Conservation (phyloP, 2,329 filamentous ascomycete genomes). For the Domatiomyces globalis region DNA sequence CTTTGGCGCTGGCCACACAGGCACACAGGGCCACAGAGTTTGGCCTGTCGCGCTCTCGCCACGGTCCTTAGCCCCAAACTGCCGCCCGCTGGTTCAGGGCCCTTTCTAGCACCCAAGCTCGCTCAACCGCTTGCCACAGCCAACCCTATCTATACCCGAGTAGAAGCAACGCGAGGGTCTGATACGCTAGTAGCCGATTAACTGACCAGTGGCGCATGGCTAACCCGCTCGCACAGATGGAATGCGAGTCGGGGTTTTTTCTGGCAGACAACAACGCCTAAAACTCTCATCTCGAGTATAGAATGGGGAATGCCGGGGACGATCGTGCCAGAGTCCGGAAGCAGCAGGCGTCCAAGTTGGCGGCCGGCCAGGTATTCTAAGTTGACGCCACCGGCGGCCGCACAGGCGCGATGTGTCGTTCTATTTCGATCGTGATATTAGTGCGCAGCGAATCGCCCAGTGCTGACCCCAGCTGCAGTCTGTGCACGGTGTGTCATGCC, state of each 20-base stretch:
- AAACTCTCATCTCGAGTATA: neutral
- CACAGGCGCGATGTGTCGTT: neutral
- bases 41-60: neutral
- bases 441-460: neutral
- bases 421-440: neutral
- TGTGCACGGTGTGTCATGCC: too few species aligned
- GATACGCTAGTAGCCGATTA: neutral
- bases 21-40: neutral
- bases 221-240: neutral
- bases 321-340: too few species aligned
- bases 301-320: neutral
- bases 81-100: too few species aligned
- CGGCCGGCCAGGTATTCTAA: neutral
- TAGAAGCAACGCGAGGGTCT: neutral
- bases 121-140: neutral
- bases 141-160: neutral
- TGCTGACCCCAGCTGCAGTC: too few species aligned
- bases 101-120: neutral
- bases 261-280: too few species aligned
- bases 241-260: neutral
- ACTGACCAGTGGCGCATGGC: neutral
- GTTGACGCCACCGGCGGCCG: neutral
- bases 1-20: neutral
- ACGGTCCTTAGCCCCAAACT: neutral
- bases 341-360: too few species aligned